A percentile compares a stretch with the other conserved stretches of the same genome.
Evolutionary conservation across 352 stramenopile genomes (phyloP).

Genomic region (Pythium aquatile): DNA sequence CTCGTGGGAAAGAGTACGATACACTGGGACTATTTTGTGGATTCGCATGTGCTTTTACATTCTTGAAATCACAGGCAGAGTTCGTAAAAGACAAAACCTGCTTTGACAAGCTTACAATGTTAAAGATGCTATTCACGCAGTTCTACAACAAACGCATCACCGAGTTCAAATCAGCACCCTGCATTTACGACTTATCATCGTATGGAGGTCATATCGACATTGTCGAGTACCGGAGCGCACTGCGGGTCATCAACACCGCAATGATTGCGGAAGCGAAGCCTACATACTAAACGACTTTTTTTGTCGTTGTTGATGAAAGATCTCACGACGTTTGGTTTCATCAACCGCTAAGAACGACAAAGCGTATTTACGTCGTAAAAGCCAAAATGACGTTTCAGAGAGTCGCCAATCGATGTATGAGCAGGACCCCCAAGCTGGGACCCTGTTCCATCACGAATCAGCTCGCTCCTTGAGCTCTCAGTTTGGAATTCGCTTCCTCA

Average conservation of each 20-base stretch:
- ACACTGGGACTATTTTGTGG: constrained; percentile 6
- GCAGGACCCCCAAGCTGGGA: no score
- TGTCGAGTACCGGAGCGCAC: background rate
- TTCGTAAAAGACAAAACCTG: constrained; percentile 6
- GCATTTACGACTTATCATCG: background rate
- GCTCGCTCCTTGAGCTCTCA: no score
- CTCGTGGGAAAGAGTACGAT: constrained; percentile 1
- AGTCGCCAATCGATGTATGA: no score
- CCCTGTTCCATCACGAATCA: no score
- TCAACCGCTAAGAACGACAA: no score
- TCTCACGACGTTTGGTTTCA: no score
- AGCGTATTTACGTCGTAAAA: no score
- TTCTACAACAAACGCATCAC: constrained; percentile 8
- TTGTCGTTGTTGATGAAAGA: no score
- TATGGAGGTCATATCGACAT: constrained; percentile 7
- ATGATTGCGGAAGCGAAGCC: background rate
- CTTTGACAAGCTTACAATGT: constrained; percentile 7
- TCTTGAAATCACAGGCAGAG: constrained; percentile 5
- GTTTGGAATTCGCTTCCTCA: no score
- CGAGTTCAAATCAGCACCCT: constrained; percentile 5
- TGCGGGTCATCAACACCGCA: background rate
- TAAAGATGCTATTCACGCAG: constrained; percentile 10
- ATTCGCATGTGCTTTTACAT: constrained; percentile 9
- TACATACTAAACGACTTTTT: no score
- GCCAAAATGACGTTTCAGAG: no score